phyloP scores from a whole-genome alignment of 495 filamentous ascomycete species.

The Aspergillus taichungensis region DNA sequence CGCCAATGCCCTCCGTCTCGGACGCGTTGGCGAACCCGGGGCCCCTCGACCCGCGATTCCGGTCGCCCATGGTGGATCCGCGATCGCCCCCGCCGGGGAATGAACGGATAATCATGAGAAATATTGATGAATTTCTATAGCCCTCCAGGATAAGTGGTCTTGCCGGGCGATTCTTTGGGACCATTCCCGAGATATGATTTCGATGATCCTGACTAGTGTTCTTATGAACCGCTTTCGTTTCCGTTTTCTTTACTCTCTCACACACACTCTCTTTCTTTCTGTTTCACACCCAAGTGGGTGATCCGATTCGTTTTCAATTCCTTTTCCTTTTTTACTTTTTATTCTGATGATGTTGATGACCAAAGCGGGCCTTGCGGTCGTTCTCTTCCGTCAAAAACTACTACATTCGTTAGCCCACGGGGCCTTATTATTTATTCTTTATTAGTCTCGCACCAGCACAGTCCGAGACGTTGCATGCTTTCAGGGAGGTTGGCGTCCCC shows the following conservation, averaged over 20 bases:
- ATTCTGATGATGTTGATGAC: slow-evolving; percentile 30
- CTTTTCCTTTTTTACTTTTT: slow-evolving; percentile 16
- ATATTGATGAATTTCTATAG: slow-evolving; percentile 46
- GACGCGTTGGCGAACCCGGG: slow-evolving; percentile 26
- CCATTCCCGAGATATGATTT: slow-evolving; percentile 21
- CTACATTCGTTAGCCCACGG: slow-evolving; percentile 11
- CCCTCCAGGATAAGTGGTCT: slow-evolving; percentile 7
- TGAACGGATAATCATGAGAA: slow-evolving; percentile 44
- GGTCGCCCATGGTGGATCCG: slow-evolving; percentile 31
- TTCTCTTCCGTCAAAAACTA: slow-evolving; percentile 14
- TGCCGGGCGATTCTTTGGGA: background rate
- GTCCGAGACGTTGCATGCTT: slow-evolving; percentile 14
- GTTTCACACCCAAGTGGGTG: background rate
- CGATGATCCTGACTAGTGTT: slow-evolving; percentile 18
- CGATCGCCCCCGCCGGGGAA: slow-evolving; percentile 39
- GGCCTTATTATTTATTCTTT: background rate
- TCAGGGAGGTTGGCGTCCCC: slow-evolving; percentile 15
- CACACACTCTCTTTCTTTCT: slow-evolving; percentile 1
- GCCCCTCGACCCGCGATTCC: slow-evolving; percentile 20
- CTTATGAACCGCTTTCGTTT: slow-evolving; percentile 13
- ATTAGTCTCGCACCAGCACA: background rate
- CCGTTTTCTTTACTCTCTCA: slow-evolving; percentile 8
- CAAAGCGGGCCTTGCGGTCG: slow-evolving; percentile 43
- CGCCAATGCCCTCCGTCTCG: slow-evolving; percentile 23
- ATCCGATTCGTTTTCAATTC: slow-evolving; percentile 2